A percentile compares a stretch with the other conserved stretches of the same genome.
Evolutionary conservation across 257 asterid species (phyloP).

Genomic region (Ligustrum vulgare): DNA sequence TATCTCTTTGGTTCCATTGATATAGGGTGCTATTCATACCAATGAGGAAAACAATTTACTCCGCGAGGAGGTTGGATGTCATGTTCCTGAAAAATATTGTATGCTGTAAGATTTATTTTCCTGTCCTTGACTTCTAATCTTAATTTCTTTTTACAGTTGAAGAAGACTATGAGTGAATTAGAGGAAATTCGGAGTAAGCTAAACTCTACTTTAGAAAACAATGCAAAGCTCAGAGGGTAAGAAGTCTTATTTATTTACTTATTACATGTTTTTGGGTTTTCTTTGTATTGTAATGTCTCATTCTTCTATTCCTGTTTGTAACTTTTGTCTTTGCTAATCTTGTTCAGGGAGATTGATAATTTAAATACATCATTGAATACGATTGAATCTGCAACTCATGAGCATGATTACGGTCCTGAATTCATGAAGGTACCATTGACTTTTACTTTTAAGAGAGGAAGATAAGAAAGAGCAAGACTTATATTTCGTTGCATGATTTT

Average conservation of each 20-base stretch:
- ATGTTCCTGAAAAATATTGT: slow-evolving; percentile 18
- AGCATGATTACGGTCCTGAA: slow-evolving; percentile 49
- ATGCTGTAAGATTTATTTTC: slow-evolving; percentile 8
- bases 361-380: slow-evolving; percentile 41
- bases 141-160: slow-evolving; percentile 47
- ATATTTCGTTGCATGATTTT: not conserved
- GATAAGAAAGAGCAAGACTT: not conserved
- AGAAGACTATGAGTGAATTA: slow-evolving; percentile 59
- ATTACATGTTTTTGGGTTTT: slow-evolving; percentile 16
- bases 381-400: slow-evolving; percentile 35
- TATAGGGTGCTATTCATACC: slow-evolving; percentile 44
- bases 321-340: slow-evolving; percentile 20
- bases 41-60: slow-evolving; percentile 43
- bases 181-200: slow-evolving; percentile 65
- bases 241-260: slow-evolving; percentile 16
- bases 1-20: slow-evolving; percentile 21
- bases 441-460: too few relatives aligned
- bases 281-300: slow-evolving; percentile 8
- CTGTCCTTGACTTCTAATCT: slow-evolving; percentile 16
- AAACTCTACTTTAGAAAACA: slow-evolving; percentile 60
- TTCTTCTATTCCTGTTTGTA: not conserved
- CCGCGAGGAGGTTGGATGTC: slow-evolving; percentile 56
- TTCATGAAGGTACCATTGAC: slow-evolving; percentile 55
- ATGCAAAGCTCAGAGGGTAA: slow-evolving; percentile 71
- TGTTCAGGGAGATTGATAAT: slow-evolving; percentile 64